Evolutionary conservation across 768 basidiomycete species (phyloP).

Genomic region (Boletus vermiculosoides): DNA sequence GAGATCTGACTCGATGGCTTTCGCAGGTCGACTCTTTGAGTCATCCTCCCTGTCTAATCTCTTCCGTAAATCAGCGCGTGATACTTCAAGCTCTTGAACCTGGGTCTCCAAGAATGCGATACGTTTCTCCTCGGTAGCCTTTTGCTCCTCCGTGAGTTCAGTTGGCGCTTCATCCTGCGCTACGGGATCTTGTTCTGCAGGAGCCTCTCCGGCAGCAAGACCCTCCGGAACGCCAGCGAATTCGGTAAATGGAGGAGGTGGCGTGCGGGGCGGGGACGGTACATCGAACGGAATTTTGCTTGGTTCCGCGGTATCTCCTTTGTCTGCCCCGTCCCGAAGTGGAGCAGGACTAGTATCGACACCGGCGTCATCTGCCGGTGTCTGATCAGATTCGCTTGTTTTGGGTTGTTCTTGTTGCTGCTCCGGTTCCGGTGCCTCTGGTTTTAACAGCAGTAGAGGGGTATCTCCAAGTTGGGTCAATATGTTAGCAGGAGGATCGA

Average conservation of each 20-base stretch:
- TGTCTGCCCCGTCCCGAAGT: not conserved
- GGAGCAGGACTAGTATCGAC: constrained; percentile 8
- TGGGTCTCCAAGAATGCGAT: constrained; percentile 18
- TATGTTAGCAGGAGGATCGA: constrained; percentile 20
- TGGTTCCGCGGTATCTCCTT: not conserved
- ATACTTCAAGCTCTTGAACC: constrained; percentile 14
- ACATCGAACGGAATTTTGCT: constrained; percentile 6
- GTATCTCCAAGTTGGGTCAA: constrained; percentile 10
- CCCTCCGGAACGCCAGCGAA: constrained; percentile 9
- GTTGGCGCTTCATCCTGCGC: constrained; percentile 20
- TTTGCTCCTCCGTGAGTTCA: constrained; percentile 24
- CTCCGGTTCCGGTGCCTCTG: not conserved
- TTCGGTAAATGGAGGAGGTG: constrained; percentile 31
- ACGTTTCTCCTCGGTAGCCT: constrained; percentile 22
- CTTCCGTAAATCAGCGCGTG: not conserved
- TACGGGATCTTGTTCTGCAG: constrained; percentile 7
- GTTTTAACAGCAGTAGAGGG: constrained; percentile 5
- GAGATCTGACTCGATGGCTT: constrained; percentile 16
- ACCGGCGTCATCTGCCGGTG: constrained; percentile 3
- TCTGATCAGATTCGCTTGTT: not conserved
- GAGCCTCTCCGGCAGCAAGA: constrained; percentile 4
- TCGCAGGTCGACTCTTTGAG: not conserved
- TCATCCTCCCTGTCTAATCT: constrained; percentile 6
- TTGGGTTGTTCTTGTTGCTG: not conserved
- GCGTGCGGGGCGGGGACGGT: constrained; percentile 11